phyloP scores from a whole-genome alignment of 345 rosid species.

The Citrus inodora region DNA sequence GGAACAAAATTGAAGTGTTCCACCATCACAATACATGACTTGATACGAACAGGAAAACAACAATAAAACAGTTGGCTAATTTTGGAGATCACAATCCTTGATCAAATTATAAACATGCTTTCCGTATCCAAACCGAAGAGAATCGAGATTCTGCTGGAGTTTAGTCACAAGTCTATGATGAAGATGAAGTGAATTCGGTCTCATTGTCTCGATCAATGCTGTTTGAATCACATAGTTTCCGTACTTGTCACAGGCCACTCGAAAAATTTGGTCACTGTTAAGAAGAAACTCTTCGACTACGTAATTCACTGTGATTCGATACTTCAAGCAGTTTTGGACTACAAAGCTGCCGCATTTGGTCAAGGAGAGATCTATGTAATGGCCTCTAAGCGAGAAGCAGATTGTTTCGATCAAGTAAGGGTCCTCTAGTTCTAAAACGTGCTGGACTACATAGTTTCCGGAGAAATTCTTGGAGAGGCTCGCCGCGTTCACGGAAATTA shows the following conservation, averaged over 20 bases:
- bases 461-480: conserved; percentile 16
- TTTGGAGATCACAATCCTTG: not conserved
- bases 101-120: conserved; percentile 21
- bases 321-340: conserved; percentile 20
- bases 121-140: conserved; percentile 15
- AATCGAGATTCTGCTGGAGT: not conserved
- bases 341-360: conserved; percentile 31
- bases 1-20: too few species aligned
- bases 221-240: conserved; percentile 36
- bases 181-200: not conserved
- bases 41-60: too few species aligned
- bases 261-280: conserved; percentile 3
- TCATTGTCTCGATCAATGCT: conserved; percentile 20
- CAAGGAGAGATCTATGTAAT: conserved; percentile 15
- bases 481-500: not conserved
- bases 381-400: conserved; percentile 4
- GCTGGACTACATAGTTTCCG: conserved; percentile 32
- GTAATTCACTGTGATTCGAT: not conserved
- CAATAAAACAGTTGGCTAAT: too few species aligned
- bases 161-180: conserved; percentile 5
- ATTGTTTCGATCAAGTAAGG: conserved; percentile 6
- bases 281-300: conserved; percentile 16
- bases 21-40: too few species aligned
- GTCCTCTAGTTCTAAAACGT: conserved; percentile 14
- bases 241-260: conserved; percentile 12